A percentile compares a stretch with the other conserved stretches of the same genome.
Evolutionary conservation across 306 rosid genomes (phyloP).

Genomic region (Benincasa hispida): DNA sequence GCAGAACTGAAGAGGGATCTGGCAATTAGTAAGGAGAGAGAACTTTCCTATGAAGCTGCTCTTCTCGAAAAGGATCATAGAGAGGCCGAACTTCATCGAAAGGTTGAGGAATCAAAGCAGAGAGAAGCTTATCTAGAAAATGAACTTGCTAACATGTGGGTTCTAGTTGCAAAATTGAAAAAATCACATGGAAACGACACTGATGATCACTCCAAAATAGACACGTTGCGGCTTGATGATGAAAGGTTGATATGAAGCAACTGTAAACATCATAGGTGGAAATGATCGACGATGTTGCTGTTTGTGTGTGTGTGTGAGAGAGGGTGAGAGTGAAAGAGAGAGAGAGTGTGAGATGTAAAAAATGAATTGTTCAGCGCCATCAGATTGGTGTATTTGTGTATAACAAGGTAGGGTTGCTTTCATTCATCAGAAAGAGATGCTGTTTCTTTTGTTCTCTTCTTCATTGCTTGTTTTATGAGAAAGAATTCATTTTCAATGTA

Average conservation of each 20-base stretch:
- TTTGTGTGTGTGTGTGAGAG: not conserved
- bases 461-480: not conserved
- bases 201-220: conserved; percentile 43
- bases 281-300: not conserved
- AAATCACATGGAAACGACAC: conserved; percentile 61
- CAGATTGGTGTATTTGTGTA: conserved; percentile 2
- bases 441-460: not conserved
- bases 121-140: conserved; percentile 89
- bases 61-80: conserved; percentile 59
- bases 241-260: conserved; percentile 22
- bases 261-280: not conserved
- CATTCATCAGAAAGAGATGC: not conserved
- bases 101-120: conserved; percentile 84
- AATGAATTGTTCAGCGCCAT: not conserved
- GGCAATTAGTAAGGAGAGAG: conserved; percentile 74
- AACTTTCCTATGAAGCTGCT: conserved; percentile 59
- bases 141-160: conserved; percentile 99
- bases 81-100: conserved; percentile 70
- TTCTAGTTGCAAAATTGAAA: conserved; percentile 87
- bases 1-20: conserved; percentile 67
- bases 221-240: conserved; percentile 30
- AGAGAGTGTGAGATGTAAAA: not conserved
- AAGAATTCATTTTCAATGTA: not conserved
- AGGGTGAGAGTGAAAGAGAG: not conserved
- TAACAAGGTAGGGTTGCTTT: not conserved